A percentile compares a stretch with the other conserved stretches of the same genome.
phyloP scores from a whole-genome alignment of 345 rosid genomes.

The Litchi chinensis region DNA sequence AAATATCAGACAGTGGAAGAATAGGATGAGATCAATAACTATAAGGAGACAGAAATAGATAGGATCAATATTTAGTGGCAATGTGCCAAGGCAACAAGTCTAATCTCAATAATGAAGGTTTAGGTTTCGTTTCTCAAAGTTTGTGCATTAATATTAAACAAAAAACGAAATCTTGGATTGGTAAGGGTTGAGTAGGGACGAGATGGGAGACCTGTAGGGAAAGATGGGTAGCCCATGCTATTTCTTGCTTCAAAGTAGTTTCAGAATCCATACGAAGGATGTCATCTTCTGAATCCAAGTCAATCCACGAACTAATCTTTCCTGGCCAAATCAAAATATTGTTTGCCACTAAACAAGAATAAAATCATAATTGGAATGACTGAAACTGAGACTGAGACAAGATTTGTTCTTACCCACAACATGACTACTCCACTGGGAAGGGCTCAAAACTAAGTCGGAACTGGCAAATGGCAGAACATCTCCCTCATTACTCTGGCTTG shows the following conservation, averaged over 20 bases:
- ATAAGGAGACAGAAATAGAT: background rate
- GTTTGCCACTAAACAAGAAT: background rate
- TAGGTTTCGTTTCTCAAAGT: background rate
- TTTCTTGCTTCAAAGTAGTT: slow-evolving; percentile 86
- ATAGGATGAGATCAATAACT: background rate
- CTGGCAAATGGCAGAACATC: slow-evolving; percentile 71
- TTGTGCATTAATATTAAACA: background rate
- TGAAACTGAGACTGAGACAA: too few species aligned
- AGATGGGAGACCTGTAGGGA: slow-evolving; percentile 65
- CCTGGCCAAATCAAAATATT: slow-evolving; percentile 42
- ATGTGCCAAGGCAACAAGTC: background rate
- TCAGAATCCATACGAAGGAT: slow-evolving; percentile 79
- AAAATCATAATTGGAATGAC: too few species aligned
- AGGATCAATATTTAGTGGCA: background rate
- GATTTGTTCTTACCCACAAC: slow-evolving; percentile 71
- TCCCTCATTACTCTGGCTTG: slow-evolving; percentile 51
- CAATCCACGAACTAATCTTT: slow-evolving; percentile 90
- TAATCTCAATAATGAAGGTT: background rate
- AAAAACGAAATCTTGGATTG: too few species aligned
- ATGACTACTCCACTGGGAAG: slow-evolving; percentile 97
- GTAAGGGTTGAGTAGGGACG: too few species aligned
- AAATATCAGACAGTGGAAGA: background rate
- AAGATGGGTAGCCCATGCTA: slow-evolving; percentile 96
- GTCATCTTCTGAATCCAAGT: slow-evolving; percentile 90
- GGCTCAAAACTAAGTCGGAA: slow-evolving; percentile 84